Evolutionary conservation across 176 grass and related monocot species (phyloP), one percentile per base, ranked within the genome.

Genomic region (Triticum dicoccoides): DNA sequence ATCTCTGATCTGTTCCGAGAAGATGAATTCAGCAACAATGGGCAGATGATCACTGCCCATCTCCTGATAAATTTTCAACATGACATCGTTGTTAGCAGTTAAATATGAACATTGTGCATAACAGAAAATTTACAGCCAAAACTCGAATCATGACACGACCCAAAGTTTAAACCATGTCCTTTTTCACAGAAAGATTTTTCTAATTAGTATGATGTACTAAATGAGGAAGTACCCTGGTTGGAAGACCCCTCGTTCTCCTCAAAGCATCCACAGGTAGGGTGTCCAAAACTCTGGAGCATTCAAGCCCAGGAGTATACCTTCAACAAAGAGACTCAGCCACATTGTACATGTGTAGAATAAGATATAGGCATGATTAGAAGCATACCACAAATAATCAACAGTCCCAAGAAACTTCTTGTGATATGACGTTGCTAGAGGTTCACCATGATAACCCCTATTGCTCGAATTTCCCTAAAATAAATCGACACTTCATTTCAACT

Each of bases 321-420:
- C 52, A 47, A 45, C 20, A 83, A 86, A 65, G 61, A 78, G 74
- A 81, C 27, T 52, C 70, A 86, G 78, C 58, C 5, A 84, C 35
- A 42, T 62, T 82, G 59, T 70, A 59, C 10, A 59, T 30, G 18
- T 42, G 17, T 42, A 37, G 8, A 71, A 42, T 12, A 73, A 70
- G 24, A 76, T 65, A 27, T 27, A 80, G 15, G 21, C 47, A 44
- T 21, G 65, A 21, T 84, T 76, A 82, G 64, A 73, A 56, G 71
- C 80, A 84, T 91, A 95, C 95, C 93, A 98, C 23, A 93, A 75
- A 90, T 98, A 98, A 90, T 98, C 96, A 69, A 98, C 96, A 12
- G 96, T 98, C 52, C 96, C 96, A 35, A 93, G 65, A 86, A 98
- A 95, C 75, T 89, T 96, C 18, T 91, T 95, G 75, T 98, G 96